Base-by-base conservation (phyloP, 495 filamentous ascomycete species). In the Penicillium pancosmium region DNA sequence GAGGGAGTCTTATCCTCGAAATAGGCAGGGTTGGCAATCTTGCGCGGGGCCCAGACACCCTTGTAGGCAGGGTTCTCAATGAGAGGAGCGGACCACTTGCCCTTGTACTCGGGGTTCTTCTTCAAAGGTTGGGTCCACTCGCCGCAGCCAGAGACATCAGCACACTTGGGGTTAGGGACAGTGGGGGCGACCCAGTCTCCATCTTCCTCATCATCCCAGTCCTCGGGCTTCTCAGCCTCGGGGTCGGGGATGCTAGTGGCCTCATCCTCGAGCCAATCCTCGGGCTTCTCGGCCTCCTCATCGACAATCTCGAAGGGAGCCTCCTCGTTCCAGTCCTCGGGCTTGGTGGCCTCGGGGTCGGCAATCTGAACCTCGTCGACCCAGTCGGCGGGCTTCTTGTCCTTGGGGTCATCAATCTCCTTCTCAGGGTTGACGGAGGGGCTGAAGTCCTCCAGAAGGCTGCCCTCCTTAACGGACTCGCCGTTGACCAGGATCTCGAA, bases 141-240 rank as follows among this genome's bases (percentile, higher is more conserved):
- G 67, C 95, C 95, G 75, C 94, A 98, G 68, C 95, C 95, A 78
- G 93, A 92, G 61, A 81, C 89, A 50, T 97, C 93, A 59, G 87
- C 85, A 70, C 95, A 98, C 86, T 96, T 96, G 73, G 94, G 91
- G 86, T 98, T 98, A 70, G 90, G 83, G 43, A 97, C 86, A 57
- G 86, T 91, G n/a, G 95, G 95, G 33, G 94, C 80, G 65, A 97
- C 77, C 92, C 93, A 99, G 80, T 99, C 95, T 70, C 95, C 95
- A 80, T 99, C 95, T 79, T 99, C 95, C 82, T 98, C 95, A 57
- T 98, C 94, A 80, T 98, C 94, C 95, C 95, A 99, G 69, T 98
- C 94, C 80, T 97, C 95, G 59, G 95, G 95, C 86, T 97, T 99
- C 83, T 92, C 85, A 38, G 95, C 92, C 80, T 97, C 93, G 47